Base-by-base conservation (phyloP, 148 eudicot genomes). In the Pharnaceum exiguum region DNA sequence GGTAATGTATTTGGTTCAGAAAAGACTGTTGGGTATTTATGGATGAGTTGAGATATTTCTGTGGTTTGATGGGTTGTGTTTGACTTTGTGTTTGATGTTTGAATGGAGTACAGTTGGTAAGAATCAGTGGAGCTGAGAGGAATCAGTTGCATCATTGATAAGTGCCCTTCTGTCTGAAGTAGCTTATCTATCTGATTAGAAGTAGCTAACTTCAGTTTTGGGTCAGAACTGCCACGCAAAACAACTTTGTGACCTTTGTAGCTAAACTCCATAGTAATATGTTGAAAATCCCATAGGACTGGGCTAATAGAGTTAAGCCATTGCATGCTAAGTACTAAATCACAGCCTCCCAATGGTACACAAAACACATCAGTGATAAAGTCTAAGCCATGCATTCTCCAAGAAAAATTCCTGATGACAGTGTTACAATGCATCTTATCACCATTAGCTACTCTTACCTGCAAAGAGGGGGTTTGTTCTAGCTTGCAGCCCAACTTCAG, bases 51-150 rank as follows among this genome's bases (percentile, higher is more conserved):
- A 2, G 1, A 2, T 3, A 49, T 3, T 1, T n/a, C 35, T 15
- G 21, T 1, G 21, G 8, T 1, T 5, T 2, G 1, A 3, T 0
- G 0, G 2, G 22, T 1, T 11, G 1, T 4, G 10, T 1, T 1
- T 9, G 3, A n/a, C n/a, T n/a, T n/a, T n/a, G n/a, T n/a, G n/a
- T n/a, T n/a, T n/a, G n/a, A n/a, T n/a, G n/a, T n/a, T n/a, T n/a
- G n/a, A n/a, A n/a, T n/a, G n/a, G n/a, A n/a, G n/a, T n/a, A n/a
- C n/a, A n/a, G n/a, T n/a, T n/a, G n/a, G n/a, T n/a, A n/a, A n/a
- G n/a, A n/a, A n/a, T n/a, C n/a, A n/a, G n/a, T n/a, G n/a, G n/a
- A 1, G 7, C 1, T 9, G 19, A 1, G 3, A 7, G 54, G 1
- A 27, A 11, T 23, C 9, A 47, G 2, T 7, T 47, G 51, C 1